Evolutionary conservation across 2,329 filamentous ascomycete genomes (phyloP).

Genomic region (Aspergillus thermomutatus): DNA sequence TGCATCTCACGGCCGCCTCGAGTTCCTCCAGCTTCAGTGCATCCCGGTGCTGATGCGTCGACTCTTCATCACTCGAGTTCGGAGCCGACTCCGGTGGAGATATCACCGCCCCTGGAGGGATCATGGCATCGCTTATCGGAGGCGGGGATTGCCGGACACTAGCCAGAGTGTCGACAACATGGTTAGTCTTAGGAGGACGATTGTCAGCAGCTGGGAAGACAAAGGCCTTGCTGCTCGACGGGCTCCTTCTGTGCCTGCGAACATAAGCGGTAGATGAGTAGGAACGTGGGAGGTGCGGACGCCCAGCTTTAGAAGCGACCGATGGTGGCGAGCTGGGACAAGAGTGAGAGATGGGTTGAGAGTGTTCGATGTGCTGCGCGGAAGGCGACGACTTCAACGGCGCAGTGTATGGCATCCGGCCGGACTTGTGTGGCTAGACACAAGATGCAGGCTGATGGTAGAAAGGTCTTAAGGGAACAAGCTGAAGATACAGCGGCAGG

Average conservation of each 20-base stretch:
- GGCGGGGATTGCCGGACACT: constrained; percentile 79
- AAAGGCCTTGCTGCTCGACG: constrained; percentile 45
- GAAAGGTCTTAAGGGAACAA: background rate
- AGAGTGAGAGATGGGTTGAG: constrained; percentile 39
- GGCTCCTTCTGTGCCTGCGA: constrained; percentile 58
- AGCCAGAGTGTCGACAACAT: constrained; percentile 44
- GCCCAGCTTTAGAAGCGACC: constrained; percentile 20
- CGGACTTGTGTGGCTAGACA: constrained; percentile 32
- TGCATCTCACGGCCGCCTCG: constrained; percentile 76
- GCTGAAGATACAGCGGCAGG: background rate
- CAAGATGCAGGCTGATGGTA: constrained; percentile 17
- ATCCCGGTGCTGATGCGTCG: constrained; percentile 41
- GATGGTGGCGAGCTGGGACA: constrained; percentile 18
- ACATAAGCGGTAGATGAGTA: constrained; percentile 60
- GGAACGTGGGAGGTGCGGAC: constrained; percentile 53
- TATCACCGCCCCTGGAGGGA: constrained; percentile 80
- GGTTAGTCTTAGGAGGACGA: constrained; percentile 12
- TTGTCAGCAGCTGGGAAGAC: constrained; percentile 29
- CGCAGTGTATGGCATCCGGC: constrained; percentile 52
- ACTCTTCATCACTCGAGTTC: constrained; percentile 76
- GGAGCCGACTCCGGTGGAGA: constrained; percentile 84
- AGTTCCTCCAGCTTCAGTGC: constrained; percentile 60
- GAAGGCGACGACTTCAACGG: constrained; percentile 55
- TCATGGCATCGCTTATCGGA: constrained; percentile 70
- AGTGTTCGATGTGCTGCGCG: constrained; percentile 49